phyloP scores from a whole-genome alignment of 495 filamentous ascomycete species.

The Xylaria nigripes region DNA sequence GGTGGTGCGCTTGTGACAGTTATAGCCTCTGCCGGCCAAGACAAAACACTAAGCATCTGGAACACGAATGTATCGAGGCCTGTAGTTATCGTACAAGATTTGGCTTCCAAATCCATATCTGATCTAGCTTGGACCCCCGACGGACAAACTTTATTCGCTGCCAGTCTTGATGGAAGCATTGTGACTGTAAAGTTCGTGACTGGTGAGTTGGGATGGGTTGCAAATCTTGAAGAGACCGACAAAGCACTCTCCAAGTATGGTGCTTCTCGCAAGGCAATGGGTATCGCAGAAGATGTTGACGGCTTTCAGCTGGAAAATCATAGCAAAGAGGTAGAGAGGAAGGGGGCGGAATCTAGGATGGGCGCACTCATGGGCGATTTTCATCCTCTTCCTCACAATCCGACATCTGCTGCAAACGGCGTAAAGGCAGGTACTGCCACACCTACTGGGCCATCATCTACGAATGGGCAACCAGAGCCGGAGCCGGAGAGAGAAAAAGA shows the following conservation, averaged over 20 bases:
- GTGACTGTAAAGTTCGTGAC: slow-evolving; percentile 51
- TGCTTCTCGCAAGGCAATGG: slow-evolving; percentile 72
- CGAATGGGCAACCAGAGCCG: slow-evolving; percentile 31
- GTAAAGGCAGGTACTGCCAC: slow-evolving; percentile 26
- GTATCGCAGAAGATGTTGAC: slow-evolving; percentile 83
- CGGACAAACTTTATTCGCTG: slow-evolving; percentile 75
- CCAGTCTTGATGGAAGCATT: slow-evolving; percentile 81
- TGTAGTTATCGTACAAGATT: slow-evolving; percentile 77
- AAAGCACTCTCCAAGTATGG: slow-evolving; percentile 88
- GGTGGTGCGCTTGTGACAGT: slow-evolving; percentile 66
- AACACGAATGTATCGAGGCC: slow-evolving; percentile 90
- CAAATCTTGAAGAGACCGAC: slow-evolving; percentile 74
- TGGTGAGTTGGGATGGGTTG: slow-evolving; percentile 47
- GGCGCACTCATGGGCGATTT: slow-evolving; percentile 92
- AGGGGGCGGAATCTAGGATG: slow-evolving; percentile 88
- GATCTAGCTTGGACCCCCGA: slow-evolving; percentile 95
- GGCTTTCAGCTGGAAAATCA: slow-evolving; percentile 80
- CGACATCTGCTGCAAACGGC: slow-evolving; percentile 33
- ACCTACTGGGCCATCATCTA: slow-evolving; percentile 21
- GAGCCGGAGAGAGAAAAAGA: slow-evolving; percentile 32
- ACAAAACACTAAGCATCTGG: slow-evolving; percentile 93
- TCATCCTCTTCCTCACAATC: slow-evolving; percentile 29
- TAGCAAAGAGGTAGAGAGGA: slow-evolving; percentile 82
- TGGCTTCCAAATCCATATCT: slow-evolving; percentile 81
- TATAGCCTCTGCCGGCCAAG: slow-evolving; percentile 91